Evolutionary conservation across 345 rosid species (phyloP), one percentile per base, ranked within the genome.

Genomic region (Salix udensis): DNA sequence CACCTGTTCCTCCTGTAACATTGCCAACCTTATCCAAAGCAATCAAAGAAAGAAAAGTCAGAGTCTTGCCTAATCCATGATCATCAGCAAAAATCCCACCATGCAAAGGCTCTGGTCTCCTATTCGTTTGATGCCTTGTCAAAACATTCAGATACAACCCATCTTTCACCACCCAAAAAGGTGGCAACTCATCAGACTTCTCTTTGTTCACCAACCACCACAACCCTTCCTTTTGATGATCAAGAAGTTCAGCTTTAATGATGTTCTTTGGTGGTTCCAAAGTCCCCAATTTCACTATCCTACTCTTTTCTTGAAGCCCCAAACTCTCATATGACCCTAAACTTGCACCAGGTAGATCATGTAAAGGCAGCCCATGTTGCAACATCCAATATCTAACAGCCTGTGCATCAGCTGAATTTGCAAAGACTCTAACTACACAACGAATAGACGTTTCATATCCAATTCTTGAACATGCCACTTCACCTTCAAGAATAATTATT

Each of bases 1-100:
- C n/a, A n/a, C n/a, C n/a, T n/a, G n/a, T n/a, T n/a, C n/a, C n/a
- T n/a, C n/a, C n/a, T n/a, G n/a, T n/a, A n/a, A n/a, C n/a, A n/a
- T n/a, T 40, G 74, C 77, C 77, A 71, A 71, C 82, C 77, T 84
- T 91, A 85, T 92, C 98, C 36, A 88, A 86, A 64, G 98, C 90
- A 83, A 94, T 86, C 84, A 94, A 74, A 67, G 97, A 91, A 72
- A 94, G 91, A 76, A 94, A 78, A 68, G 98, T 91, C 18, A 94
- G 90, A 14, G 98, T 94, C 87, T 94, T 94, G 5, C 98, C 98
- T 78, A 94, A 82, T 1, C 98, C 98, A 96, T 91, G 92, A 40
- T 94, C 98, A 83, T 94, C 98, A 14, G 98, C 98, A 50, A 94
- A 87, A 76, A 94, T 86, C 0, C 98, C 98, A 67, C 98, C 93